phyloP scores from a whole-genome alignment of 23 red algal species.

The Agarophyton chilense region DNA sequence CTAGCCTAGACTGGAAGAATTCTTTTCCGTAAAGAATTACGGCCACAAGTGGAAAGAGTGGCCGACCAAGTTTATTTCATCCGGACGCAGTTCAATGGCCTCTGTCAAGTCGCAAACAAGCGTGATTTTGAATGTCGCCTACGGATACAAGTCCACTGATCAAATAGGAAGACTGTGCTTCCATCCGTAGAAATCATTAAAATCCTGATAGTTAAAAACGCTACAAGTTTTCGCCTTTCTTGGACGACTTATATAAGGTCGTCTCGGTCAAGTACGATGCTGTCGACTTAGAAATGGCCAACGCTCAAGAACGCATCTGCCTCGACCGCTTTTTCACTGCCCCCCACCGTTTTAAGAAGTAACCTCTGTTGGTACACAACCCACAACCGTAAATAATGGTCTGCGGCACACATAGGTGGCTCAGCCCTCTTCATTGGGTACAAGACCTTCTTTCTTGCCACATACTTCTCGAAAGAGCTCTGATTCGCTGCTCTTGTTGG shows the following conservation, averaged over 20 bases:
- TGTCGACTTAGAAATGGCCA: background rate
- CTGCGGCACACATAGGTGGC: background rate
- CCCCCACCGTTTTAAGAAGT: background rate
- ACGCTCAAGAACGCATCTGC: background rate
- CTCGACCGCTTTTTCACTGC: background rate
- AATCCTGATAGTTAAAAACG: background rate
- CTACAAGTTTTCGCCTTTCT: conserved; percentile 37
- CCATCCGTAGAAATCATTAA: conserved; percentile 15
- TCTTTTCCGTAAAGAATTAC: background rate
- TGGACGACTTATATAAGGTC: conserved; percentile 31
- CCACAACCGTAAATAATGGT: background rate
- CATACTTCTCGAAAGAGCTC: too few species aligned
- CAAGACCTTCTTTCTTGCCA: too few species aligned
- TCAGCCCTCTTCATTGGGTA: too few species aligned
- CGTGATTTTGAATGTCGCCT: background rate
- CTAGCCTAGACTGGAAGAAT: background rate
- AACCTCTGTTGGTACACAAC: background rate
- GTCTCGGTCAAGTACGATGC: background rate
- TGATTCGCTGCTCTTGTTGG: too few species aligned
- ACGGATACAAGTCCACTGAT: background rate
- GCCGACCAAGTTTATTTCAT: background rate
- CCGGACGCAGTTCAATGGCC: background rate
- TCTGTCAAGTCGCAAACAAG: background rate
- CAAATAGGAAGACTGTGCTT: background rate
- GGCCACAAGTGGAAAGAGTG: background rate